These are phyloP conservation scores for Byssochlamys sp. DNA, from an alignment of 2,329 filamentous ascomycete genomes.

Conservation along the genomic window DNA sequence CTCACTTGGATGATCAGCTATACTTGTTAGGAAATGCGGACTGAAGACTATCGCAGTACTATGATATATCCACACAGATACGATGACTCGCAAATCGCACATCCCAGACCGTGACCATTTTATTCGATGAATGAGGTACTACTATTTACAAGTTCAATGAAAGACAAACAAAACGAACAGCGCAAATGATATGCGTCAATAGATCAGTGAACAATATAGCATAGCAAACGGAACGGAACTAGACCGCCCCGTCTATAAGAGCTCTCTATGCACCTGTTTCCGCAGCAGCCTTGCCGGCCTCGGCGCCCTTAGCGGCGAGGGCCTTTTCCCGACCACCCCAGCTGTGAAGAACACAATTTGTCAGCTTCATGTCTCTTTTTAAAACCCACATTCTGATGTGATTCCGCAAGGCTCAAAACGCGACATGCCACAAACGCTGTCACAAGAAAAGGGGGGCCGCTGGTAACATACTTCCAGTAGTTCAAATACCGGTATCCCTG, in stretches of 20 bases:
- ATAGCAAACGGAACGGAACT: not conserved
- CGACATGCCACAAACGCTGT: not conserved
- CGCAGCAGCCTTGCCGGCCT: conserved; percentile 18
- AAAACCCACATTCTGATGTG: not conserved
- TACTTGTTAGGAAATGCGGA: too few relatives aligned
- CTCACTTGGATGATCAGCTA: too few relatives aligned
- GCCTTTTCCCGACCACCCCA: conserved; percentile 35
- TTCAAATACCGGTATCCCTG: conserved; percentile 55
- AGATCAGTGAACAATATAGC: not conserved
- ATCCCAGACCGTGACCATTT: not conserved
- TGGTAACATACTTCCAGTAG: conserved; percentile 44
- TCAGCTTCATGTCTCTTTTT: not conserved
- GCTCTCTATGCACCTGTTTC: not conserved
- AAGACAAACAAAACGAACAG: not conserved
- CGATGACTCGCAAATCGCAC: too few relatives aligned
- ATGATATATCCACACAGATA: too few relatives aligned
- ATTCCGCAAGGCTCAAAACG: not conserved
- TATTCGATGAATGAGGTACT: not conserved
- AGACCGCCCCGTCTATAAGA: not conserved
- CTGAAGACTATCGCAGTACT: too few relatives aligned
- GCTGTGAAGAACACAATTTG: conserved; percentile 12
- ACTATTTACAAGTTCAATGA: not conserved
- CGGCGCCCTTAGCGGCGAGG: conserved; percentile 25
- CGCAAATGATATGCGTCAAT: not conserved
- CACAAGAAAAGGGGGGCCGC: not conserved